Conservation (phyloP, 2,329 filamentous ascomycete genomes). For the Simplicillium sp. region DNA sequence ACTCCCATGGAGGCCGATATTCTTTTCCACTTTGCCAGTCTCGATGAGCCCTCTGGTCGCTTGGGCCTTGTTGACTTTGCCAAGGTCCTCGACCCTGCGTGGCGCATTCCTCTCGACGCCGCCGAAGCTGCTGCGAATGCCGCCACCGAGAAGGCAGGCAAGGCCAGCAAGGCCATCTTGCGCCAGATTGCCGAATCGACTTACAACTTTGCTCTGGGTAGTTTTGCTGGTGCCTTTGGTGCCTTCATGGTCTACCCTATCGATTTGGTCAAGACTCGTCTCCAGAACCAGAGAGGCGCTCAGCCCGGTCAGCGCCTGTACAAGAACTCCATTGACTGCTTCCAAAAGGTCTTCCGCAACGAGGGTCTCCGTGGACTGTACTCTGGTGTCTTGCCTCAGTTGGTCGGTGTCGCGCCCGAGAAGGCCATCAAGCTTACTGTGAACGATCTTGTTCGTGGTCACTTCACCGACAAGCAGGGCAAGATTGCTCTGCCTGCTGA, state of each 20-base stretch:
- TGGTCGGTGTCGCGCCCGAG: slow-evolving; percentile 96
- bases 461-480: slow-evolving; percentile 67
- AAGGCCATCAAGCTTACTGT: slow-evolving; percentile 99
- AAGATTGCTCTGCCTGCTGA: slow-evolving; percentile 64
- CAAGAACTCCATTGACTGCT: slow-evolving; percentile 95
- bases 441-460: slow-evolving; percentile 80
- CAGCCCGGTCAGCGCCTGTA: slow-evolving; percentile 82
- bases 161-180: slow-evolving; percentile 33
- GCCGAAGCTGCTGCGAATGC: slow-evolving; percentile 31
- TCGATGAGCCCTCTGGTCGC: slow-evolving; percentile 81
- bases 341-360: slow-evolving; percentile 84
- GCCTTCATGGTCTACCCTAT: slow-evolving; percentile 99
- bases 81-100: slow-evolving; percentile 90
- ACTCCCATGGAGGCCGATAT: slow-evolving; percentile 99
- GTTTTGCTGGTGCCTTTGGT: slow-evolving; percentile 88
- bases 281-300: slow-evolving; percentile 89
- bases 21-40: slow-evolving; percentile 92
- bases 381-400: slow-evolving; percentile 87
- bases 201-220: slow-evolving; percentile 86
- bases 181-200: slow-evolving; percentile 56
- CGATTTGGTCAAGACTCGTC: slow-evolving; percentile 93
- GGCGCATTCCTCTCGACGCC: slow-evolving; percentile 56
- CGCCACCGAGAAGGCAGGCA: slow-evolving; percentile 24
- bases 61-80: slow-evolving; percentile 78
- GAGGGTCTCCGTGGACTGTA: slow-evolving; percentile 87